Evolutionary conservation across 345 rosid species (phyloP), one percentile per base, ranked within the genome.

Genomic region (Euphorbia pulcherrima): DNA sequence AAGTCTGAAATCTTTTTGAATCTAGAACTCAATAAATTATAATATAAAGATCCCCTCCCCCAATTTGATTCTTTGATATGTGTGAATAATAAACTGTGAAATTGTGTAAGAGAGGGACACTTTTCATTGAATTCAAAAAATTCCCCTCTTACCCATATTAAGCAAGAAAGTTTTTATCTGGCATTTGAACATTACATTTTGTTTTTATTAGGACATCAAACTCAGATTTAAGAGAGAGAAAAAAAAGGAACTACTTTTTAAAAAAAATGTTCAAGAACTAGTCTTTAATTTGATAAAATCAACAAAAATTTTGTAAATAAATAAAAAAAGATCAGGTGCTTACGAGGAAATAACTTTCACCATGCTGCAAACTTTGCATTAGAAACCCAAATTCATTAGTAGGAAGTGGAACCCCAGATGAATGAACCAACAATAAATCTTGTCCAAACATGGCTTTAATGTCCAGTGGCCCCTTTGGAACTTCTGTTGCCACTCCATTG

Each of bases 291-390:
- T 44, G 50, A 44, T 11, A 44, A 55, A 55, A 27, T 33, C 37
- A 33, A 52, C 21, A 57, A 16, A 28, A 57, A n/a, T n/a, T n/a
- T n/a, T 27, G 20, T 18, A 3, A n/a, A 6, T 14, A 37, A 29
- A 37, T 7, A 26, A 14, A 40, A 17, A 26, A 3, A 17, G 21
- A 26, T 18, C 6, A 52, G 30, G 44, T 51, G 39, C 58, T 84
- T 87, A 94, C 99, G 90, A 91, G 91, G 80, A 89, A 94, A 79
- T 94, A 94, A 83, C 92, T 83, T 79, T 94, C 96, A 40, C 99
- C 97, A 67, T 86, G 93, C 62, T 89, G 90, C 83, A 94, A 86
- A 79, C 74, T 79, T 61, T 89, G 95, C 80, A 89, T 78, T 75
- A 82, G 65, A 54, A 80, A 80, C 35, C 99, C 97, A 77, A 75